phyloP scores from a whole-genome alignment of 2,329 filamentous ascomycete species.

The Arthrocladium fulminans region DNA sequence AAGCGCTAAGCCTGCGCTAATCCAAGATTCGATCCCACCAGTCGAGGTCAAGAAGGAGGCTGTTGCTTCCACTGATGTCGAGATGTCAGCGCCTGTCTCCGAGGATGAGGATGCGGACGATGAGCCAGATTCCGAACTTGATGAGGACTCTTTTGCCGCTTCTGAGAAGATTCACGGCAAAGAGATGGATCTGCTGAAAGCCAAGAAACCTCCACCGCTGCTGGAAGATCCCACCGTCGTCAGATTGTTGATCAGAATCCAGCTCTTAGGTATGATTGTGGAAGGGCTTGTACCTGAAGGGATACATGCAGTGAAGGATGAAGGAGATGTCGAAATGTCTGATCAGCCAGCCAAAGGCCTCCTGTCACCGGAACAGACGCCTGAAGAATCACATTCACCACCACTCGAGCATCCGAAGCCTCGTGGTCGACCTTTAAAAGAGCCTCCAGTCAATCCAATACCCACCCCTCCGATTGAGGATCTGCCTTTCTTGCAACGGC shows the following conservation, averaged over 20 bases:
- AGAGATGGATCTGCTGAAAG: slow-evolving; percentile 35
- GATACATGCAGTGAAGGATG: slow-evolving; percentile 18
- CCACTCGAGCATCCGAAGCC: slow-evolving; percentile 14
- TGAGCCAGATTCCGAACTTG: slow-evolving; percentile 34
- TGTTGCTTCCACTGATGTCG: slow-evolving; percentile 12
- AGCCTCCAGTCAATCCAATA: slow-evolving; percentile 21
- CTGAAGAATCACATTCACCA: slow-evolving; percentile 22
- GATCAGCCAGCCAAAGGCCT: slow-evolving; percentile 16
- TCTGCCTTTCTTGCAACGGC: slow-evolving; percentile 38
- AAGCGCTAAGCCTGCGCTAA: not conserved
- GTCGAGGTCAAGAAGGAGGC: not conserved
- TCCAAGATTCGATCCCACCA: not conserved
- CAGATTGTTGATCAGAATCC: slow-evolving; percentile 34
- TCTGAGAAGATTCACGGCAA: slow-evolving; percentile 37
- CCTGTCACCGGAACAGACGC: slow-evolving; percentile 17
- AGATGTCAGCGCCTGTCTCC: slow-evolving; percentile 21
- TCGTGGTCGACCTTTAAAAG: slow-evolving; percentile 19
- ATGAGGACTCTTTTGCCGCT: slow-evolving; percentile 40
- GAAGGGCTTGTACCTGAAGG: slow-evolving; percentile 27
- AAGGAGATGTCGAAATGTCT: slow-evolving; percentile 2
- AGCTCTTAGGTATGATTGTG: slow-evolving; percentile 36
- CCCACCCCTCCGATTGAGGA: slow-evolving; percentile 33
- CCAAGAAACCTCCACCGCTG: slow-evolving; percentile 34
- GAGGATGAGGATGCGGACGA: slow-evolving; percentile 36
- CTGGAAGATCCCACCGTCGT: slow-evolving; percentile 36